A percentile compares a stretch with the other conserved stretches of the same genome.
phyloP scores from a whole-genome alignment of 306 rosid species.

The Prosopis cineraria region DNA sequence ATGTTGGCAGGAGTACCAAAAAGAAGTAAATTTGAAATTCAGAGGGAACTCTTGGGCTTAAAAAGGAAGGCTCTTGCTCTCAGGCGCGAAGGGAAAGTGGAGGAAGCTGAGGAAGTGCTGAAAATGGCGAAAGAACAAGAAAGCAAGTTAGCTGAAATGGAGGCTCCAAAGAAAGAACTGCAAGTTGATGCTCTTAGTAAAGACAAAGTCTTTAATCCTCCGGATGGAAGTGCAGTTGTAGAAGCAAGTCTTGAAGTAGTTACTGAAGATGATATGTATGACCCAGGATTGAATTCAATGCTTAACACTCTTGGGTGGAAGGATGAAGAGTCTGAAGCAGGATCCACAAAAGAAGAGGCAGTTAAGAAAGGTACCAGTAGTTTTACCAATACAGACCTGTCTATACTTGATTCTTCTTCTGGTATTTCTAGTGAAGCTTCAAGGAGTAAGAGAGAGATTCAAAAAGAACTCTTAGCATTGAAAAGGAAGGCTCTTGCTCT shows the following conservation, averaged over 20 bases:
- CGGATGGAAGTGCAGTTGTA: constrained; percentile 46
- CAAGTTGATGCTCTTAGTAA: constrained; percentile 38
- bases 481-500: constrained; percentile 76
- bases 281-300: constrained; percentile 59
- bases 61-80: constrained; percentile 86
- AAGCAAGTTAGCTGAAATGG: constrained; percentile 61
- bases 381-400: constrained; percentile 21
- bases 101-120: constrained; percentile 83
- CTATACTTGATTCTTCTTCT: constrained; percentile 49
- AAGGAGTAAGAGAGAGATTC: constrained; percentile 73
- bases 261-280: constrained; percentile 65
- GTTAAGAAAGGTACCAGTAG: constrained; percentile 34
- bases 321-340: constrained; percentile 47
- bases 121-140: constrained; percentile 65
- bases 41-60: constrained; percentile 89
- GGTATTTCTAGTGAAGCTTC: constrained; percentile 44
- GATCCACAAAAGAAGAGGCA: constrained; percentile 34
- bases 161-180: constrained; percentile 51
- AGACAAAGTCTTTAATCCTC: constrained; percentile 34
- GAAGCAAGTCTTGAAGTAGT: constrained; percentile 50
- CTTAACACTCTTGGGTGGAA: constrained; percentile 70
- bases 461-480: constrained; percentile 80
- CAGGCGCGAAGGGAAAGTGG: constrained; percentile 93
- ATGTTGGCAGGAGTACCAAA: constrained; percentile 45
- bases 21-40: constrained; percentile 75